phyloP scores from a whole-genome alignment of 2,329 filamentous ascomycete species.

The Fusarium cicatricum region DNA sequence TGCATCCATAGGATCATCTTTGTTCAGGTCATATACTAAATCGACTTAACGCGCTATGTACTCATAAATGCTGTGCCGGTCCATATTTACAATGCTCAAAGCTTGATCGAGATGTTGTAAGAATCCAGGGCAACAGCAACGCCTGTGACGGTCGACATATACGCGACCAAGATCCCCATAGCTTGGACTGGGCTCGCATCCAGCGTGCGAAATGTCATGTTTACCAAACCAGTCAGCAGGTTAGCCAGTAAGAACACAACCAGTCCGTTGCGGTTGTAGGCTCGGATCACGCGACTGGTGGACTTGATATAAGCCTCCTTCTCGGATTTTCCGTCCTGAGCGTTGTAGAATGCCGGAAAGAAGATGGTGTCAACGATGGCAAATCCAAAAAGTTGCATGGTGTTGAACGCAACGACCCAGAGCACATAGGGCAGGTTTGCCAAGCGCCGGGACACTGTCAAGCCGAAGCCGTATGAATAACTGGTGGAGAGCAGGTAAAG shows the following conservation, averaged over 20 bases:
- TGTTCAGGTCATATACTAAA: neutral
- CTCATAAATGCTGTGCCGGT: neutral
- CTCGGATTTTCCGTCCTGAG: slow-evolving; percentile 64
- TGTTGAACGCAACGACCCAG: slow-evolving; percentile 94
- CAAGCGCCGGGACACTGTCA: slow-evolving; percentile 84
- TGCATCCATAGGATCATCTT: neutral
- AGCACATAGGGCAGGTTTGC: slow-evolving; percentile 94
- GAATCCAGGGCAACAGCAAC: slow-evolving; percentile 73
- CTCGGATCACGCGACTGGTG: slow-evolving; percentile 81
- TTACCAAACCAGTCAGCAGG: slow-evolving; percentile 86
- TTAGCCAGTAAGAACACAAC: slow-evolving; percentile 88
- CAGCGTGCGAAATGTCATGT: slow-evolving; percentile 85
- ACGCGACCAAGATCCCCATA: slow-evolving; percentile 78
- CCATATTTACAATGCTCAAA: slow-evolving; percentile 51
- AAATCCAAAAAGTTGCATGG: slow-evolving; percentile 80
- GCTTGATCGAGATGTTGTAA: slow-evolving; percentile 74
- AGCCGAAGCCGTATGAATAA: slow-evolving; percentile 73
- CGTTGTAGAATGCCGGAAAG: slow-evolving; percentile 76
- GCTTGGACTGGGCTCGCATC: slow-evolving; percentile 70
- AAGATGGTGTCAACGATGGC: slow-evolving; percentile 79
- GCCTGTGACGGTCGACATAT: slow-evolving; percentile 72
- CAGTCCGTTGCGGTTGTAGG: slow-evolving; percentile 89
- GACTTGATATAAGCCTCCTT: slow-evolving; percentile 70
- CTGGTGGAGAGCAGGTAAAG: slow-evolving; percentile 76
- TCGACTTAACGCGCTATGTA: neutral